These are phyloP conservation scores for Paramecium sonneborni DNA, from an alignment of 73 alveolate genomes.

Conservation along the genomic window DNA sequence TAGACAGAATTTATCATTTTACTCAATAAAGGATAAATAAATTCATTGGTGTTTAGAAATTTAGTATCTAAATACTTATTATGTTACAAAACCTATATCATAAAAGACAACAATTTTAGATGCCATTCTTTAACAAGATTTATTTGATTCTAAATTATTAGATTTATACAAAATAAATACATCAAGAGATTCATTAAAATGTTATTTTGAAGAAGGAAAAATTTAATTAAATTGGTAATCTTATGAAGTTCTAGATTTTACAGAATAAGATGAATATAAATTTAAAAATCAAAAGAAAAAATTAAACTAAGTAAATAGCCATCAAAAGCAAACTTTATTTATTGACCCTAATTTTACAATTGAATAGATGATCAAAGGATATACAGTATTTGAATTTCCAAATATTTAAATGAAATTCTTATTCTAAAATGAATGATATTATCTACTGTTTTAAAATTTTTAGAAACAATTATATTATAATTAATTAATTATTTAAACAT, in stretches of 20 bases:
- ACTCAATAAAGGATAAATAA: slow-evolving; percentile 44
- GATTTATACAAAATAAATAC: not conserved
- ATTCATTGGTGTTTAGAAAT: slow-evolving; percentile 51
- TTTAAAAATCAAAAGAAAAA: slow-evolving; percentile 27
- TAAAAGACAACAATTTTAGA: not conserved
- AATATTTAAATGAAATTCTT: not conserved
- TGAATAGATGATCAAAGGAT: slow-evolving; percentile 31
- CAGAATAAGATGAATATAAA: slow-evolving; percentile 46
- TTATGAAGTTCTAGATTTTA: not conserved
- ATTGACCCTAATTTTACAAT: not conserved
- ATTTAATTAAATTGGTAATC: slow-evolving; percentile 4
- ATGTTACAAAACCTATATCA: slow-evolving; percentile 30
- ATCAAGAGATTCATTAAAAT: not conserved
- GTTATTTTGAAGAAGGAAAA: not conserved
- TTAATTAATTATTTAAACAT: too few relatives aligned
- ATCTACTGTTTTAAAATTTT: not conserved
- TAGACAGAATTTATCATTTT: slow-evolving; percentile 45
- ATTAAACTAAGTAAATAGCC: not conserved
- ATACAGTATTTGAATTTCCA: slow-evolving; percentile 53
- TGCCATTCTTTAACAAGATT: not conserved
- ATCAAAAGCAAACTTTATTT: not conserved
- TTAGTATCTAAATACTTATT: not conserved
- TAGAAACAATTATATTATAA: not conserved
- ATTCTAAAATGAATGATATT: not conserved
- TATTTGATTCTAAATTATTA: not conserved